Evolutionary conservation across 2,329 filamentous ascomycete species (phyloP), one percentile per base, ranked within the genome.

Genomic region (Neonectria neomacrospora): DNA sequence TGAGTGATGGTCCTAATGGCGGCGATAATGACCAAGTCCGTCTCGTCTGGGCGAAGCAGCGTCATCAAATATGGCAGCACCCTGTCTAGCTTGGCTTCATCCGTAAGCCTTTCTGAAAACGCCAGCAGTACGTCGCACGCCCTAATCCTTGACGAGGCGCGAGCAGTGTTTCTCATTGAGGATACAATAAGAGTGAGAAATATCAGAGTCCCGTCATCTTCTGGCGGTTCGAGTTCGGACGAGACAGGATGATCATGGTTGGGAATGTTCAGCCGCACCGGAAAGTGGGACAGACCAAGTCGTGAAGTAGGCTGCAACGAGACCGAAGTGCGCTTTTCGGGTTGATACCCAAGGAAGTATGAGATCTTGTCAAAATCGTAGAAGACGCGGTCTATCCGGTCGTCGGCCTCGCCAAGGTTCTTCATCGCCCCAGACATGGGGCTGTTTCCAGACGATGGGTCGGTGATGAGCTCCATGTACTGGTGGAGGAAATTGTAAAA

Each of bases 401-500:
- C 94, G 77, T 99, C 96, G 1, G 94, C 90, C 77, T 97, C 94
- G 64, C 91, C 91, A 55, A 94, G 83, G 73, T 94, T 96, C 67
- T 87, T 88, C 37, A 73, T 68, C 11, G 88, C 85, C 1, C 91
- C 87, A 10, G 90, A 90, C 44, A 93, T 85, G 11, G 90, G 86
- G 55, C 87, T 89, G 67, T 91, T 90, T 1, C 93, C 93, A 1
- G 93, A 92, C 0, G 91, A 92, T 0, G 94, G 91, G 75, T 98
- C 94, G 4, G 96, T 98, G 66, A 99, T 92, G 58, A 97, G 86
- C 70, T 93, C 92, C 93, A 99, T 97, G 75, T 99, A 97, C 73
- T 97, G 94, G 76, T 99, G 96, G 32, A 99, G 83, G 75, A 99
- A 98, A 75, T 89, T 96, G 82, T 97, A 98, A 74, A 99, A 99